Percentiles rank a stretch among this genome's conserved stretches.
Conservation (phyloP, 139 green algal genomes). For the Coelastrella sp. region DNA sequence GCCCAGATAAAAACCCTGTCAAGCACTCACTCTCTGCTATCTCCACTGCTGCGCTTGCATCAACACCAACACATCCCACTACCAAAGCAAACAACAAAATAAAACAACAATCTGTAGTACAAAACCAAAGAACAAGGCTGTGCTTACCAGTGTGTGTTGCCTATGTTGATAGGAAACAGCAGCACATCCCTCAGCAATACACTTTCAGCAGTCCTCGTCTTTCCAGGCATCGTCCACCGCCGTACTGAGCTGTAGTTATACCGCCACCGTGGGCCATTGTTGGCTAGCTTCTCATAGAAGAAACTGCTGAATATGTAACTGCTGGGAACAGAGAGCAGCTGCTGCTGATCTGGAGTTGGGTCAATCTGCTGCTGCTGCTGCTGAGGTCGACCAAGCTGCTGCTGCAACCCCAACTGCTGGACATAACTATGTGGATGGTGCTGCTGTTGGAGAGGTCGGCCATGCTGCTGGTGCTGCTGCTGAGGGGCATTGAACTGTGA, state of each 20-base stretch:
- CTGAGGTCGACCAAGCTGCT: not conserved
- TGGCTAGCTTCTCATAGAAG: not conserved
- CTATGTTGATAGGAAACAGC: slow-evolving; percentile 57
- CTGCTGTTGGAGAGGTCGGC: not conserved
- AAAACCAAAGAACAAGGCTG: not conserved
- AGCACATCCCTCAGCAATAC: slow-evolving; percentile 51
- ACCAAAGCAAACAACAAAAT: too few species aligned
- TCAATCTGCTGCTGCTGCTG: not conserved
- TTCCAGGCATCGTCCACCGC: slow-evolving; percentile 43
- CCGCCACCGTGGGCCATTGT: not conserved
- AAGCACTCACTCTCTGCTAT: too few species aligned
- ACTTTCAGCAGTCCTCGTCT: slow-evolving; percentile 45
- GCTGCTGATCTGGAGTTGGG: not conserved
- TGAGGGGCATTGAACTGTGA: not conserved
- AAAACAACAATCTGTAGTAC: too few species aligned
- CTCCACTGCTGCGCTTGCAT: too few species aligned
- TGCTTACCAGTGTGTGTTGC: slow-evolving; percentile 53
- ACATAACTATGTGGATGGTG: not conserved
- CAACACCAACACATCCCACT: too few species aligned
- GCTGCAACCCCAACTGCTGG: not conserved
- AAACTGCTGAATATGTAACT: slow-evolving; percentile 37
- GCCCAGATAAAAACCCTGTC: too few species aligned
- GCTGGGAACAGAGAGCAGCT: slow-evolving; percentile 1
- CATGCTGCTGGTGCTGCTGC: slow-evolving; percentile 2
- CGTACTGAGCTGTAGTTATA: slow-evolving; percentile 35